A percentile compares a stretch with the other conserved stretches of the same genome.
These are phyloP conservation scores for Pestalotiopsis sp. DNA, from an alignment of 2,329 filamentous ascomycete genomes.

Conservation along the genomic window DNA sequence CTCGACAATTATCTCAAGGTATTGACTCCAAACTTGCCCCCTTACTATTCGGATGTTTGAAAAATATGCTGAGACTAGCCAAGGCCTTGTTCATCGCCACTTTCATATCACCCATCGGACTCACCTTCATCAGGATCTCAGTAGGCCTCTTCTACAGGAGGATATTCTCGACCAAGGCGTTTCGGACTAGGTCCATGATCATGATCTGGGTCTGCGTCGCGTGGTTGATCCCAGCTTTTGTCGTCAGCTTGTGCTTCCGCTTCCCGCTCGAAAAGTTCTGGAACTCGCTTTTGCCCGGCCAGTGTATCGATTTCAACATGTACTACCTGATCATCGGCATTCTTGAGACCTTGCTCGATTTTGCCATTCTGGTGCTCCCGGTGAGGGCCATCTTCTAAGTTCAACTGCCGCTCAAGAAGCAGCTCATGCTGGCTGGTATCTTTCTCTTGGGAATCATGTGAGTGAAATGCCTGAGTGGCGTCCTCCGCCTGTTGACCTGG, in stretches of 20 bases:
- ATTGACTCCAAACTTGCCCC: background rate
- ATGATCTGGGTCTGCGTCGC: background rate
- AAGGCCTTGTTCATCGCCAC: background rate
- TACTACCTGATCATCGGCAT: slow-evolving; percentile 12
- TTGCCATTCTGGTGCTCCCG: slow-evolving; percentile 10
- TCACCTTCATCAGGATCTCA: slow-evolving; percentile 1
- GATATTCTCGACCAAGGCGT: slow-evolving; percentile 1
- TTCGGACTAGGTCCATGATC: background rate
- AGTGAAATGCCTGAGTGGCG: slow-evolving; percentile 3
- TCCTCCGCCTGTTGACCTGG: background rate
- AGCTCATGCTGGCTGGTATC: slow-evolving; percentile 12
- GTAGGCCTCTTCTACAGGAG: background rate
- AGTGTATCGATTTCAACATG: slow-evolving; percentile 15
- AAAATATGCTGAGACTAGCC: background rate
- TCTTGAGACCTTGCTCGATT: slow-evolving; percentile 11
- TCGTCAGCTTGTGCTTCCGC: slow-evolving; percentile 10
- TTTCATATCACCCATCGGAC: background rate
- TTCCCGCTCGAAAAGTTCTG: slow-evolving; percentile 14
- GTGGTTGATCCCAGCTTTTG: slow-evolving; percentile 9
- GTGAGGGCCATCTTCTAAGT: slow-evolving; percentile 7
- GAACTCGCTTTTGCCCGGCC: background rate
- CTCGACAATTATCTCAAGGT: background rate
- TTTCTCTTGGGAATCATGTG: slow-evolving; percentile 18
- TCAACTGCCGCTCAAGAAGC: slow-evolving; percentile 14
- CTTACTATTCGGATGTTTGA: no score